Evolutionary conservation across 2,329 filamentous ascomycete genomes (phyloP).

Genomic region (Cordyceps cateniannulata): DNA sequence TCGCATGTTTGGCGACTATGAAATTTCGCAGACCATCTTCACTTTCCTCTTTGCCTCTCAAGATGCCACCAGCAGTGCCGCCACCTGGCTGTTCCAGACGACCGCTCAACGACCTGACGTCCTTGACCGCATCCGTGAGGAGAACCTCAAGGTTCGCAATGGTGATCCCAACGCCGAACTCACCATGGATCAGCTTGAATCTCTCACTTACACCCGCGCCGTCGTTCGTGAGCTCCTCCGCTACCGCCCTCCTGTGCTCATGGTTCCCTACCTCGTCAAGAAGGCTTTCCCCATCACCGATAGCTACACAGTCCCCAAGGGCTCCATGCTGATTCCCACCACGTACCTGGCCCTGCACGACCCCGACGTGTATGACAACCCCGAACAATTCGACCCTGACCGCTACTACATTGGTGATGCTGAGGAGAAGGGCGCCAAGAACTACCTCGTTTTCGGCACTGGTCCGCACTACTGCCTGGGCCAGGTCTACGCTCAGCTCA

Average conservation of each 20-base stretch:
- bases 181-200: constrained; percentile 80
- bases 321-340: constrained; percentile 90
- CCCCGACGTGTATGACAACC: constrained; percentile 83
- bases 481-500: constrained; percentile 83
- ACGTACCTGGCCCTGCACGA: constrained; percentile 89
- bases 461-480: constrained; percentile 96
- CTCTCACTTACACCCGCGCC: constrained; percentile 82
- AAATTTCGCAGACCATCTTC: constrained; percentile 90
- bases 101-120: constrained; percentile 91
- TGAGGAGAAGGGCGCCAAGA: constrained; percentile 80
- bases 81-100: constrained; percentile 92
- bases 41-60: constrained; percentile 97
- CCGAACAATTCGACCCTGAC: constrained; percentile 84
- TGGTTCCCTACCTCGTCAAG: constrained; percentile 94
- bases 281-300: constrained; percentile 88
- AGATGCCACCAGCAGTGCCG: constrained; percentile 90
- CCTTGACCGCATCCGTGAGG: constrained; percentile 82
- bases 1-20: constrained; percentile 81
- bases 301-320: constrained; percentile 87
- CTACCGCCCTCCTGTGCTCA: constrained; percentile 92
- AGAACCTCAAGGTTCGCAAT: constrained; percentile 72
- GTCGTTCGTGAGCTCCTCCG: constrained; percentile 87
- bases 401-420: constrained; percentile 87
- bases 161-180: constrained; percentile 66
- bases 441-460: constrained; percentile 92